phyloP scores from a whole-genome alignment of 2,329 filamentous ascomycete species.

The Exophiala alcalophila region DNA sequence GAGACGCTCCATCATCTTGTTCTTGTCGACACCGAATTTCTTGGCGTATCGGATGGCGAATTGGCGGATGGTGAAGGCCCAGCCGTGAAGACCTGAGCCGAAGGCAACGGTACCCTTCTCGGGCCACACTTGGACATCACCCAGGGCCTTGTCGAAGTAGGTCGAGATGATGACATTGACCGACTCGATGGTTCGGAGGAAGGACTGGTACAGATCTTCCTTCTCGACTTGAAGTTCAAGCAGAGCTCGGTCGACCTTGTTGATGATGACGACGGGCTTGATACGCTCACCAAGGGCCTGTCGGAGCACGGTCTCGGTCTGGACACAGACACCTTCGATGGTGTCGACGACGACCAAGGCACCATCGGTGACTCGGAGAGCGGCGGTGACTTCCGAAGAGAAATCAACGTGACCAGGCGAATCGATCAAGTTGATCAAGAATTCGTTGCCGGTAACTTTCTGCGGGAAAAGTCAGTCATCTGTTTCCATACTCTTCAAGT shows the following conservation, averaged over 20 bases:
- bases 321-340: constrained; percentile 99
- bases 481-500: not conserved
- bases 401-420: constrained; percentile 99
- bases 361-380: constrained; percentile 99
- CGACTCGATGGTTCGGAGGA: constrained; percentile 98
- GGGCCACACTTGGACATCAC: constrained; percentile 98
- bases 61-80: constrained; percentile 98
- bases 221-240: constrained; percentile 98
- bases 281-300: constrained; percentile 99
- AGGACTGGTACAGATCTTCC: constrained; percentile 99
- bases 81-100: constrained; percentile 99
- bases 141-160: constrained; percentile 94
- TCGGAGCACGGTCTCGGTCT: constrained; percentile 98
- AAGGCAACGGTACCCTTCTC: constrained; percentile 97
- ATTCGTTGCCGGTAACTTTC: constrained; percentile 87
- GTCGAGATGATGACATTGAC: constrained; percentile 99
- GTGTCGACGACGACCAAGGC: constrained; percentile 99
- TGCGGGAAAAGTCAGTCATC: constrained; percentile 40
- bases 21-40: constrained; percentile 99
- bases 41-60: constrained; percentile 95
- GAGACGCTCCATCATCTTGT: constrained; percentile 99
- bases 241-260: constrained; percentile 99
- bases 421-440: constrained; percentile 99
- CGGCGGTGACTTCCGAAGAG: constrained; percentile 98
- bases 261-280: constrained; percentile 99